Percentiles rank a stretch among this genome's conserved stretches.
phyloP scores from a whole-genome alignment of 768 basidiomycete species.

The Auricularia cornea region DNA sequence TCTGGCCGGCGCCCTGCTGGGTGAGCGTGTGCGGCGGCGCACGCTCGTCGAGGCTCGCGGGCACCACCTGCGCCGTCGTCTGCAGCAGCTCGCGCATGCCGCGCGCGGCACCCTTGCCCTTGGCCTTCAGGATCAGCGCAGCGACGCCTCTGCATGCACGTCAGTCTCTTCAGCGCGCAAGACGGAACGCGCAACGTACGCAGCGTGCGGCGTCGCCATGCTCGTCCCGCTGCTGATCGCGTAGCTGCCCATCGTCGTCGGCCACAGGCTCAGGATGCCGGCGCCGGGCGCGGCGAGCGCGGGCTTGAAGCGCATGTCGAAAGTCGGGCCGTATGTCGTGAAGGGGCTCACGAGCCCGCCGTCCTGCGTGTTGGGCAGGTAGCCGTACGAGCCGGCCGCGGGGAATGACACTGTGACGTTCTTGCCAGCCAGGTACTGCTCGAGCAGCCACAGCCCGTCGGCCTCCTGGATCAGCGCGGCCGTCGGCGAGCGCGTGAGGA shows the following conservation, averaged over 20 bases:
- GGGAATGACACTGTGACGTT: conserved; percentile 1
- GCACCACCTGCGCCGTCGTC: conserved; percentile 9
- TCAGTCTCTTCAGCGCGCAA: too few species aligned
- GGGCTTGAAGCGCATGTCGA: conserved; percentile 19
- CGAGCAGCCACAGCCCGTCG: conserved; percentile 5
- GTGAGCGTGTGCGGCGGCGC: conserved; percentile 9
- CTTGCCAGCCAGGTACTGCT: not conserved
- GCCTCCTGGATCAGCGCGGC: conserved; percentile 7
- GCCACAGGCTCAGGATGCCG: conserved; percentile 13
- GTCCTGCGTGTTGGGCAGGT: conserved; percentile 16
- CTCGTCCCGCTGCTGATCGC: not conserved
- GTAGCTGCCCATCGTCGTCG: conserved; percentile 6
- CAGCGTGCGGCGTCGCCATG: not conserved
- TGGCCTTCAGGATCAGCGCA: conserved; percentile 12
- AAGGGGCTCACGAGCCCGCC: conserved; percentile 20
- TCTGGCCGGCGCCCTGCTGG: conserved; percentile 14
- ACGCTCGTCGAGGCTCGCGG: conserved; percentile 1
- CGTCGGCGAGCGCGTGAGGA: not conserved
- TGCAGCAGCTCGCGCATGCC: conserved; percentile 8
- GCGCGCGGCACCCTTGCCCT: conserved; percentile 3
- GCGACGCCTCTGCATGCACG: conserved; percentile 8
- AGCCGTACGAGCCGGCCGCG: not conserved
- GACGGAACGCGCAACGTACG: too few species aligned
- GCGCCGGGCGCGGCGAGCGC: conserved; percentile 9
- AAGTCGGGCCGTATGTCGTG: conserved; percentile 25